Base-by-base conservation (phyloP, 768 basidiomycete species). In the Pulveroboletus ravenelii region DNA sequence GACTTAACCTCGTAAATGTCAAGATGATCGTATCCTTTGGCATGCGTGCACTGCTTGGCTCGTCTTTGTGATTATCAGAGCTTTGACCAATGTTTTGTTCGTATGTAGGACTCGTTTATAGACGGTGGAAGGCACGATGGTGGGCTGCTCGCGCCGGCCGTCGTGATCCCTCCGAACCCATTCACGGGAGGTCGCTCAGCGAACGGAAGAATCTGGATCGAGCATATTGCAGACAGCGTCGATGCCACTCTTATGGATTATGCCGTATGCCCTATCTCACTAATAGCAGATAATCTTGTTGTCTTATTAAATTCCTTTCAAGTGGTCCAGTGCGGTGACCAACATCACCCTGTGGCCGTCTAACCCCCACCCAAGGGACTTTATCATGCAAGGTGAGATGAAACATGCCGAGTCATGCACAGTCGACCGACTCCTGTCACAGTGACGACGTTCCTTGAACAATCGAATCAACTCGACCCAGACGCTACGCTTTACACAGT, bases 11-110 rank as follows among this genome's bases (percentile, higher is more conserved):
- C 13, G 25, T 51, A 0, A 51, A 41, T 1, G 66, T 73, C 51
- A 74, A 72, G 52, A 81, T 74, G 6, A 73, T 80, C 35, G 79
- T 81, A 1, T 70, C 78, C 1, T 80, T 81, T 49, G 77, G 78
- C 17, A 78, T 78, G 56, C 40, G 70, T 65, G 10, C 5, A 3
- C 44, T n/a, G 0, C n/a, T 31, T 7, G 14, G 20, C 35, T 41
- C 15, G 9, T 38, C 6, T 31, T n/a, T n/a, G n/a, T n/a, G n/a
- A n/a, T n/a, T n/a, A n/a, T n/a, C n/a, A n/a, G n/a, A n/a, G n/a
- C n/a, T 10, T 14, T 51, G 5, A 51, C 41, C 15, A 4, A 6
- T 31, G 20, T 38, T 34, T 34, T 32, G 14, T 5, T 35, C 32
- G 8, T 15, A 14, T 31, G 29, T 47, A 74, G 76, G 78, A 80